Percentiles rank a stretch among this genome's conserved stretches.
Evolutionary conservation across 768 basidiomycete genomes (phyloP).

Genomic region (Gymnopilus junonius): DNA sequence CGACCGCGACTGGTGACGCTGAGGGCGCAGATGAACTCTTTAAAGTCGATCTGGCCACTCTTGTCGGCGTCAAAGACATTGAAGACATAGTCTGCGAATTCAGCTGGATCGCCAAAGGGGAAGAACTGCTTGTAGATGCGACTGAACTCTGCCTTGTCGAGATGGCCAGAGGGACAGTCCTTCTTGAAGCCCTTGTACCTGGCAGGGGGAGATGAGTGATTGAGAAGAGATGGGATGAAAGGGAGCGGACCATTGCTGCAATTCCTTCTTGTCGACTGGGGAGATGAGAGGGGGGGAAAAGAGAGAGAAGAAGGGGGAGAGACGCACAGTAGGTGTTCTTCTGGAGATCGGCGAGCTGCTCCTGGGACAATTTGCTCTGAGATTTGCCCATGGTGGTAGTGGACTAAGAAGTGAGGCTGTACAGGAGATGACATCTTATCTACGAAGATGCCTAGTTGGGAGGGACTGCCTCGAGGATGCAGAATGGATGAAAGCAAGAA

Average conservation of each 20-base stretch:
- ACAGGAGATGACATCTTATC: slow-evolving; percentile 22
- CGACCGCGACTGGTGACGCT: slow-evolving; percentile 92
- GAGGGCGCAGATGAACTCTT: slow-evolving; percentile 98
- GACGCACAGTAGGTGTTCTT: slow-evolving; percentile 95
- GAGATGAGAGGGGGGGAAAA: slow-evolving; percentile 11
- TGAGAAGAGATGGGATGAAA: neutral
- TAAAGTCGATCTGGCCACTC: slow-evolving; percentile 98
- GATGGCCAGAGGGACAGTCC: slow-evolving; percentile 96
- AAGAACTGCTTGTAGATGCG: slow-evolving; percentile 99
- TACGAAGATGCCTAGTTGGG: slow-evolving; percentile 7
- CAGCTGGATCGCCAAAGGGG: slow-evolving; percentile 96
- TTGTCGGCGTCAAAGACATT: slow-evolving; percentile 96
- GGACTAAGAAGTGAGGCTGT: slow-evolving; percentile 20
- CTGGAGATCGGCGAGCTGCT: slow-evolving; percentile 93
- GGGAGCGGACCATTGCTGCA: slow-evolving; percentile 81
- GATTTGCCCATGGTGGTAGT: slow-evolving; percentile 88
- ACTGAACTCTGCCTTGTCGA: slow-evolving; percentile 94
- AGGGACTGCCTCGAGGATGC: slow-evolving; percentile 15
- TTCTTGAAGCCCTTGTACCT: slow-evolving; percentile 99
- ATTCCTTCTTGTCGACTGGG: slow-evolving; percentile 95
- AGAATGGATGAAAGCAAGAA: slow-evolving; percentile 1
- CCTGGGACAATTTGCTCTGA: slow-evolving; percentile 92
- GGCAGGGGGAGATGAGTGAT: slow-evolving; percentile 21
- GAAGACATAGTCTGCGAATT: slow-evolving; percentile 99
- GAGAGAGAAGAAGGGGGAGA: slow-evolving; percentile 15